Evolutionary conservation across 192 early-diverging fungal genomes (phyloP).

Genomic region (Coemansia sp.): DNA sequence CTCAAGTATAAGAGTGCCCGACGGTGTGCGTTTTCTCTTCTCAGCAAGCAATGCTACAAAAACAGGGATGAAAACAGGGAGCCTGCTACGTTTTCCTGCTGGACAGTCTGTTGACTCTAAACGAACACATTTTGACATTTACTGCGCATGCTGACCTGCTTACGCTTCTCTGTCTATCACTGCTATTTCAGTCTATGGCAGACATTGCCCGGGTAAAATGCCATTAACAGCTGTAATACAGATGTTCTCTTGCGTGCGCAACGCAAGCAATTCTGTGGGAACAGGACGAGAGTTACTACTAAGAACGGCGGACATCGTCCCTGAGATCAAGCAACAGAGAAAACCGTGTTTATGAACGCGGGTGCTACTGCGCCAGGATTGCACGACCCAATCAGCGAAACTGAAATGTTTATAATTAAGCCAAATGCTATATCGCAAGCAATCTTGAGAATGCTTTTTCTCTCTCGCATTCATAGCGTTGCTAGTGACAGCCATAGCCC

Average conservation of each 20-base stretch:
- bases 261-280: constrained; percentile 1
- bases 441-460: constrained; percentile 4
- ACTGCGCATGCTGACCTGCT: background rate
- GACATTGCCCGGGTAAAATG: background rate
- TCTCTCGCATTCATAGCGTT: background rate
- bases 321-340: constrained; percentile 5
- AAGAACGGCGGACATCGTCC: background rate
- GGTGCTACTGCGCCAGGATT: constrained; percentile 4
- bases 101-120: background rate
- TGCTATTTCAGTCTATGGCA: background rate
- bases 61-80: background rate
- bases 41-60: background rate
- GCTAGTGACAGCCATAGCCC: background rate
- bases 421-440: constrained; percentile 1
- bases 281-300: background rate
- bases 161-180: background rate
- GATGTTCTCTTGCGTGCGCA: background rate
- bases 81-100: background rate
- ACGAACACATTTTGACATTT: constrained; percentile 4
- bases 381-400: constrained; percentile 1
- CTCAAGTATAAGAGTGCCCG: background rate
- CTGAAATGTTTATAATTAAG: constrained; percentile 15
- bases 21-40: background rate
- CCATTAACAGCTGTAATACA: background rate
- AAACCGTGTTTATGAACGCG: background rate